These are phyloP conservation scores for Candida tibetensis DNA, from an alignment of 805 yeast genomes.

Conservation along the genomic window DNA sequence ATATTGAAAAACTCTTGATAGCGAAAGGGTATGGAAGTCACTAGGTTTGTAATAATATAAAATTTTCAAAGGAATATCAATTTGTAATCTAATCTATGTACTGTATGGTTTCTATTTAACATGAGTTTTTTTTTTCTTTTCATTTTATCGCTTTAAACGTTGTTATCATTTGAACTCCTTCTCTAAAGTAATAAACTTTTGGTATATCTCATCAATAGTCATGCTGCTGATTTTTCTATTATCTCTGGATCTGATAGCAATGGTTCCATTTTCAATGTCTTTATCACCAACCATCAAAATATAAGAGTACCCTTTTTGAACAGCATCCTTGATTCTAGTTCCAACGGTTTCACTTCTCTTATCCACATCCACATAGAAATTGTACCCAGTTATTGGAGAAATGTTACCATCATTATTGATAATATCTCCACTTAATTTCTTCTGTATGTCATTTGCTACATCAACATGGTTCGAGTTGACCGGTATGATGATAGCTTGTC, in stretches of 20 bases:
- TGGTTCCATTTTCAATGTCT: constrained; percentile 58
- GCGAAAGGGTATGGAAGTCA: constrained; percentile 54
- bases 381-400: constrained; percentile 54
- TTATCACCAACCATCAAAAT: constrained; percentile 85
- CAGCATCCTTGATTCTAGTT: constrained; percentile 74
- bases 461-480: constrained; percentile 60
- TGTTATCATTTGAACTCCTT: constrained; percentile 37
- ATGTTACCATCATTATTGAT: constrained; percentile 32
- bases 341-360: constrained; percentile 76
- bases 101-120: background rate
- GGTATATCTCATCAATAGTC: constrained; percentile 49
- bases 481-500: constrained; percentile 85
- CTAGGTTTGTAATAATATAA: constrained; percentile 1
- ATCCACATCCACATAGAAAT: constrained; percentile 76
- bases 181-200: constrained; percentile 56
- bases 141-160: too few relatives aligned
- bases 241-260: constrained; percentile 63
- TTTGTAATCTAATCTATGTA: too few relatives aligned
- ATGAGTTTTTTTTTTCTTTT: too few relatives aligned
- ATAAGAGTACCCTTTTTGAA: constrained; percentile 69
- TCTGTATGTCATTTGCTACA: constrained; percentile 50
- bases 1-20: constrained; percentile 69
- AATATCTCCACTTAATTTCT: constrained; percentile 46
- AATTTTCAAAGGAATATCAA: too few relatives aligned
- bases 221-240: constrained; percentile 44